A percentile compares a stretch with the other conserved stretches of the same genome.
Evolutionary conservation across 495 filamentous ascomycete species (phyloP).

Genomic region (Chaetomium cochliodes): DNA sequence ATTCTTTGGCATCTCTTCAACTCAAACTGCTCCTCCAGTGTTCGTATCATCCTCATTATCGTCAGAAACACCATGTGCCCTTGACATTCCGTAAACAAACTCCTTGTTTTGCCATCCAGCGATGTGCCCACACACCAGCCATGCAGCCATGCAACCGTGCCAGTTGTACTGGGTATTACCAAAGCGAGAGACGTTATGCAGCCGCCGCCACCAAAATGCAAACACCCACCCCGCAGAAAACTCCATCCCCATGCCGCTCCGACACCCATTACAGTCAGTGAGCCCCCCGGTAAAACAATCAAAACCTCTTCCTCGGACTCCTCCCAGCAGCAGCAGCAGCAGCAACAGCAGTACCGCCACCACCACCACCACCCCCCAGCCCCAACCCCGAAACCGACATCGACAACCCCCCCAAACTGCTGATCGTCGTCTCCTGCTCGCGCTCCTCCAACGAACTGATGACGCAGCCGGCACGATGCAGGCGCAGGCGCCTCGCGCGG

Average conservation of each 20-base stretch:
- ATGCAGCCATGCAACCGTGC: conserved; percentile 8
- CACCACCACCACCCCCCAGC: background rate
- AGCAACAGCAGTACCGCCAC: conserved; percentile 6
- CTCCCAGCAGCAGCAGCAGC: background rate
- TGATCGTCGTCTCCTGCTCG: conserved; percentile 12
- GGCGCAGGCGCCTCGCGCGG: conserved; percentile 8
- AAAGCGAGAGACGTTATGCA: conserved; percentile 12
- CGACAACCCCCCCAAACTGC: conserved; percentile 11
- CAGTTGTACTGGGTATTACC: conserved; percentile 7
- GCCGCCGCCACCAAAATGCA: background rate
- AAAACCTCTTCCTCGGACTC: conserved; percentile 6
- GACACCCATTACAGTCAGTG: background rate
- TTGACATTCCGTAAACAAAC: background rate
- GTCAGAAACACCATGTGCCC: background rate
- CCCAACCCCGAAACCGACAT: conserved; percentile 15
- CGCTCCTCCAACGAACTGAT: conserved; percentile 9
- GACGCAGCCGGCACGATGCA: conserved; percentile 17
- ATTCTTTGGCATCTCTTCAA: background rate
- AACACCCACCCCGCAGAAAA: background rate
- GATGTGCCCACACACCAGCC: background rate
- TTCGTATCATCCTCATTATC: background rate
- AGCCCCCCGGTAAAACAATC: background rate
- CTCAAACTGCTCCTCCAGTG: background rate
- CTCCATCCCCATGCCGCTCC: background rate
- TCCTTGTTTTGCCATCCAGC: conserved; percentile 2